Evolutionary conservation across 176 grass and related monocot genomes (phyloP).

Genomic region (Musa troglodytarum): DNA sequence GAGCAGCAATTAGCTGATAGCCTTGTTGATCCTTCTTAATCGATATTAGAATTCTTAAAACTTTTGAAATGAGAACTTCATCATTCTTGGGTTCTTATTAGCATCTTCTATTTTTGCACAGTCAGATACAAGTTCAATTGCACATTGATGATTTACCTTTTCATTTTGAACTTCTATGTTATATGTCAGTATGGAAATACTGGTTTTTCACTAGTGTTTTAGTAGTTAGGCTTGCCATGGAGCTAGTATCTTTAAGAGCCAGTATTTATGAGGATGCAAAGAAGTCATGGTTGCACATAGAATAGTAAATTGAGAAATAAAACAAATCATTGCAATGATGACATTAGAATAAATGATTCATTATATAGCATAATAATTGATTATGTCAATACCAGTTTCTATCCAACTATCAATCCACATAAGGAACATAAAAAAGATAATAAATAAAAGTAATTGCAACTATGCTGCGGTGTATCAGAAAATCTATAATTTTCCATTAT

Average conservation of each 20-base stretch:
- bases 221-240: no score
- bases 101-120: background rate
- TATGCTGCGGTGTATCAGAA: background rate
- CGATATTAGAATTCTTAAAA: background rate
- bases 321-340: background rate
- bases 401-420: background rate
- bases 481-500: background rate
- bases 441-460: background rate
- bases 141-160: background rate
- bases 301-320: background rate
- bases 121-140: background rate
- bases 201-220: background rate
- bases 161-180: background rate
- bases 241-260: no score
- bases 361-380: background rate
- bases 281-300: background rate
- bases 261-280: background rate
- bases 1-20: background rate
- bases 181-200: background rate
- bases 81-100: constrained; percentile 1
- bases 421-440: background rate
- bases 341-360: background rate
- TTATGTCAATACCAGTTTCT: background rate
- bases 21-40: background rate
- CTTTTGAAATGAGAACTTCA: background rate